Conservation (phyloP, 1,284 basidiomycete species). For the Ceratobasidium theobromae region DNA sequence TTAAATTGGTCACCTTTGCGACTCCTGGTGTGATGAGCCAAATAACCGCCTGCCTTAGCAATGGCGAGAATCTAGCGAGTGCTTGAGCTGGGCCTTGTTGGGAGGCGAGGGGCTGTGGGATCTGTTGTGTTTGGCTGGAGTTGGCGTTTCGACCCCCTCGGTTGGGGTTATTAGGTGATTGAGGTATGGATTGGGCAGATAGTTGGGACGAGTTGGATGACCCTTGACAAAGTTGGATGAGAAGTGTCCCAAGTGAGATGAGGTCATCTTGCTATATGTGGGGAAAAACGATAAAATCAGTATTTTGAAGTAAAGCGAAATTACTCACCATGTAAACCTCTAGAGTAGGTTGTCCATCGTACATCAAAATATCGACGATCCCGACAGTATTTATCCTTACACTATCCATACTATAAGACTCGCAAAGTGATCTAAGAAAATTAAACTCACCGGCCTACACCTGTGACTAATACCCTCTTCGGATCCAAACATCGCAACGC, state of each 20-base stretch:
- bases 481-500: constrained; percentile 84
- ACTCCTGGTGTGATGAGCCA: constrained; percentile 38
- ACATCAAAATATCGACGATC: constrained; percentile 79
- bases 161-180: background rate
- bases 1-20: constrained; percentile 51
- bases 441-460: constrained; percentile 73
- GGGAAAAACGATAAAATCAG: background rate
- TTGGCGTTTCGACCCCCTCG: background rate
- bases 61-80: constrained; percentile 66
- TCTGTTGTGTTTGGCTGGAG: too few species aligned
- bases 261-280: constrained; percentile 77
- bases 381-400: constrained; percentile 82
- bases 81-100: constrained; percentile 87
- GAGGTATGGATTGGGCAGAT: constrained; percentile 67
- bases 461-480: constrained; percentile 86
- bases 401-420: constrained; percentile 45
- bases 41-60: constrained; percentile 27
- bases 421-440: constrained; percentile 23
- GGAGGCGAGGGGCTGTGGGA: constrained; percentile 63
- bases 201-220: constrained; percentile 61
- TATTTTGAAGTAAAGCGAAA: background rate
- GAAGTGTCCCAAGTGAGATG: constrained; percentile 79
- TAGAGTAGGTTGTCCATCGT: constrained; percentile 58
- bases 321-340: constrained; percentile 28
- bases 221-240: constrained; percentile 83